phyloP scores from a whole-genome alignment of 192 early-diverging fungal species.

The Backusella morwellensis region DNA sequence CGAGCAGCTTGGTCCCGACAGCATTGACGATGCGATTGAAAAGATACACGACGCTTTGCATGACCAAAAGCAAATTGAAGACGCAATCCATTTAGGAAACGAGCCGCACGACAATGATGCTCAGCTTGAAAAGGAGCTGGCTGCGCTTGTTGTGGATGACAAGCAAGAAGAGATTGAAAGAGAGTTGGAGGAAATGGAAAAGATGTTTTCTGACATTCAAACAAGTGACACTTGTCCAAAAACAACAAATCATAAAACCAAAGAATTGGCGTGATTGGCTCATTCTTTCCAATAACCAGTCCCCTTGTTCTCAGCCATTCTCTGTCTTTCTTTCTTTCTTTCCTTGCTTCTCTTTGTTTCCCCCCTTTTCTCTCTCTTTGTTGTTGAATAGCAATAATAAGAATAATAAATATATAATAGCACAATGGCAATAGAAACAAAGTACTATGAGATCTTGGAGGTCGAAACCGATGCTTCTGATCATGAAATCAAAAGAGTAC shows the following conservation, averaged over 20 bases:
- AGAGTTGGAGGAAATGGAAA: neutral
- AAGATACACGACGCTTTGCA: constrained; percentile 58
- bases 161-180: neutral
- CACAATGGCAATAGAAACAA: constrained; percentile 31
- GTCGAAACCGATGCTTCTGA: constrained; percentile 54
- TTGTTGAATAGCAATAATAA: neutral
- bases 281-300: neutral
- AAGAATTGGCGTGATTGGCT: neutral
- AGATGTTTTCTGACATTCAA: neutral
- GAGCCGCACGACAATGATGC: neutral
- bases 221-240: neutral
- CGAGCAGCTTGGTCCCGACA: constrained; percentile 42
- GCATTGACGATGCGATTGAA: constrained; percentile 58
- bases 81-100: constrained; percentile 44
- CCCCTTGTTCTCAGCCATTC: neutral
- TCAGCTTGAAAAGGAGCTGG: neutral
- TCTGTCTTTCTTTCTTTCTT: neutral
- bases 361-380: neutral
- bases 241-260: neutral
- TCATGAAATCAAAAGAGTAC: constrained; percentile 43
- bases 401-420: neutral
- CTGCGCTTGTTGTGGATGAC: neutral
- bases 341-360: neutral
- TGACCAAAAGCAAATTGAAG: constrained; percentile 62
- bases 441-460: constrained; percentile 38